Percentiles rank a stretch among this genome's conserved stretches.
Conservation (phyloP, 495 filamentous ascomycete genomes). For the Xeromyces bisporus region DNA sequence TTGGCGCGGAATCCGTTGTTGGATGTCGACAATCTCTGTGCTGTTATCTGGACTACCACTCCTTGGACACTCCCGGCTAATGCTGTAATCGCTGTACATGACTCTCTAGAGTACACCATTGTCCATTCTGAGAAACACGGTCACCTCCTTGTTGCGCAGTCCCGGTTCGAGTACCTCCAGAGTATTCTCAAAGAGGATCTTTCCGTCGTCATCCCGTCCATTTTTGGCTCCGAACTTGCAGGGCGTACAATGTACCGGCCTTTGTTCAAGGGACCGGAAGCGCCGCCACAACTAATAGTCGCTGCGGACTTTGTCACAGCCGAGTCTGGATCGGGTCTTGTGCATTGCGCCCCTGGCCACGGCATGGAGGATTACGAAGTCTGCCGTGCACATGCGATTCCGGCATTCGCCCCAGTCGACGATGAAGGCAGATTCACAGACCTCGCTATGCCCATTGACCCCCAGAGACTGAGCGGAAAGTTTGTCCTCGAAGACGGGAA, state of each 20-base stretch:
- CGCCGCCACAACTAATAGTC: slow-evolving; percentile 48
- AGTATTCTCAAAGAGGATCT: slow-evolving; percentile 25
- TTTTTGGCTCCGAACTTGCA: slow-evolving; percentile 49
- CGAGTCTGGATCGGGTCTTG: slow-evolving; percentile 76
- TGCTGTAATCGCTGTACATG: slow-evolving; percentile 62
- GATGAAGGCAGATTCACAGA: slow-evolving; percentile 62
- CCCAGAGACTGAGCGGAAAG: slow-evolving; percentile 41
- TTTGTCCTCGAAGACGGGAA: slow-evolving; percentile 49
- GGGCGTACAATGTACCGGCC: slow-evolving; percentile 48
- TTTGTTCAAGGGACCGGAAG: slow-evolving; percentile 35
- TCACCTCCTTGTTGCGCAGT: slow-evolving; percentile 47
- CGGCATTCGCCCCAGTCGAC: slow-evolving; percentile 64
- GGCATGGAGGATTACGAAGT: slow-evolving; percentile 92
- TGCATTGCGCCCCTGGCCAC: slow-evolving; percentile 87
- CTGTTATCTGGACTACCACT: slow-evolving; percentile 92
- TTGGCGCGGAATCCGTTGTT: slow-evolving; percentile 24
- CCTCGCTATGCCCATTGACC: slow-evolving; percentile 51
- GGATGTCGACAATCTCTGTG: slow-evolving; percentile 34
- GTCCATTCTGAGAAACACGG: slow-evolving; percentile 38
- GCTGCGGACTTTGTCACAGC: slow-evolving; percentile 74
- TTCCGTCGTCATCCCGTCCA: slow-evolving; percentile 34
- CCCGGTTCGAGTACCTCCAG: slow-evolving; percentile 39
- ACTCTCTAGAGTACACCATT: slow-evolving; percentile 56
- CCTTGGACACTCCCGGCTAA: slow-evolving; percentile 97
- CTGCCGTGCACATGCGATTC: slow-evolving; percentile 47